Evolutionary conservation across 2,329 filamentous ascomycete genomes (phyloP), one percentile per base, ranked within the genome.

Genomic region (Cytospora mali): DNA sequence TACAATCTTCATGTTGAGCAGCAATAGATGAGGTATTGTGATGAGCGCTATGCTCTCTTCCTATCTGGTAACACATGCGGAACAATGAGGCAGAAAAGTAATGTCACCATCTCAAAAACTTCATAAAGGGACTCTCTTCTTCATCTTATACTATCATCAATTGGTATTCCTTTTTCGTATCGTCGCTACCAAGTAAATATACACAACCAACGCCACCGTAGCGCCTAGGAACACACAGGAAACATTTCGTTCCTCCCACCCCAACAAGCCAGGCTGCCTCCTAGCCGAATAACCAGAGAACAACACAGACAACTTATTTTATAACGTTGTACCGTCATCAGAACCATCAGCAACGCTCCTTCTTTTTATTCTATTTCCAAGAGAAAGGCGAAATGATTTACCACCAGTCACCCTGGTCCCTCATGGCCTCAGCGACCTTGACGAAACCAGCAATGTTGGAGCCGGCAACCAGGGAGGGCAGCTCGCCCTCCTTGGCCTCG

Each of bases 381-480:
- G n/a, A 49, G 14, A 6, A n/a, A n/a, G n/a, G 9, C 52, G 18
- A 6, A 18, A 6, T 28, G 31, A n/a, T 61, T 65, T 66, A 68
- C 84, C 84, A 98, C 94, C 93, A 98, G 79, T 98, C 94, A 73
- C 95, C 95, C 80, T 97, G 94, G 77, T 96, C 92, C 75, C 90
- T 86, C 94, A 98, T 98, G 73, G 95, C 94, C 71, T 87, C 85
- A 58, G 89, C 93, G 61, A 98, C 94, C 89, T 98, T 99, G 79
- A 90, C 89, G 82, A 97, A 98, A 64, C 95, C 95, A 65, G 95
- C 95, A 81, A 99, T 97, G 81, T 98, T 98, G 82, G 89, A 91
- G 71, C 95, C 95, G 64, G 92, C 93, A 48, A 98, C 93, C 74
- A 98, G 83, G 69, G 88, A 93, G 69, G 95, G 95, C 71, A 95